These are phyloP conservation scores for Fusarium subglutinans DNA, from an alignment of 2,329 filamentous ascomycete genomes.

Conservation along the genomic window DNA sequence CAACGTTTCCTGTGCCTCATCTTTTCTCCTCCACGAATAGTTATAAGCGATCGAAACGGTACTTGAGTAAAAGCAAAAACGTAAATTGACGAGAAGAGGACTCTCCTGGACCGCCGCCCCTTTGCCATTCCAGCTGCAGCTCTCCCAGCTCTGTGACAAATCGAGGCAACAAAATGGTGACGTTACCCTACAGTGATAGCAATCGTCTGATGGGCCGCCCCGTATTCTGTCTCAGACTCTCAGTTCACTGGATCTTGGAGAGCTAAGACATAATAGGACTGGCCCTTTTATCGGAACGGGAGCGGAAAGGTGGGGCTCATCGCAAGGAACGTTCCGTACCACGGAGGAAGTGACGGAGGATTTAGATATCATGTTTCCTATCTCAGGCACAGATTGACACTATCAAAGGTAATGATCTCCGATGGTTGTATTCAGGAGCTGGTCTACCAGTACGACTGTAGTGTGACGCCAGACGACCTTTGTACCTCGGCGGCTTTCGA, in stretches of 20 bases:
- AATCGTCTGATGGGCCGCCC: background rate
- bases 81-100: background rate
- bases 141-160: background rate
- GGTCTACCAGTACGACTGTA: accelerated
- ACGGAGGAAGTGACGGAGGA: background rate
- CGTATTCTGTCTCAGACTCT: too few species aligned
- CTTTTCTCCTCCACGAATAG: background rate
- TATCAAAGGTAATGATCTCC: background rate
- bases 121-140: too few species aligned
- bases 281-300: background rate
- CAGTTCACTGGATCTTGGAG: accelerated
- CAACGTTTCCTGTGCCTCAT: accelerated
- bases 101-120: background rate
- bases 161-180: background rate
- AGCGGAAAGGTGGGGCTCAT: background rate
- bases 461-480: background rate
- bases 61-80: accelerated
- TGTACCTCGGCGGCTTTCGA: background rate
- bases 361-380: background rate
- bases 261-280: background rate
- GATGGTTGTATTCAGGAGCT: background rate
- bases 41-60: too few species aligned
- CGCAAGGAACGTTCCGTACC: background rate
- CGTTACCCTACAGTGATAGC: background rate
- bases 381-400: background rate